These are phyloP conservation scores for Mycena sanguinolenta DNA, from an alignment of 768 basidiomycete genomes.

Conservation along the genomic window DNA sequence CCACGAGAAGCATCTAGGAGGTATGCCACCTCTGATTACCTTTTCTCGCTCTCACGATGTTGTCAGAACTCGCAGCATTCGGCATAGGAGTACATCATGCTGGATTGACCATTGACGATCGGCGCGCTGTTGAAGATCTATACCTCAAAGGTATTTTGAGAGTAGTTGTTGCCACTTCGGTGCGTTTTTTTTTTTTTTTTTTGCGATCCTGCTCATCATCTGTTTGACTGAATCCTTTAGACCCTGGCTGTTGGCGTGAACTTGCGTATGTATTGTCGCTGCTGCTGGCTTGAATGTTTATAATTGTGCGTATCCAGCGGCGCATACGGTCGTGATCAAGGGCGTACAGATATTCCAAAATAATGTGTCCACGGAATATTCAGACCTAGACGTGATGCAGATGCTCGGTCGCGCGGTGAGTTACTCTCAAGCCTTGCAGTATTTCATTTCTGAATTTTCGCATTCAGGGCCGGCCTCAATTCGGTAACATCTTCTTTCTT, in stretches of 20 bases:
- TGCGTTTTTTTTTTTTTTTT: constrained; percentile 61
- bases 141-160: constrained; percentile 75
- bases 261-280: constrained; percentile 70
- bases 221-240: constrained; percentile 53
- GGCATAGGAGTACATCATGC: constrained; percentile 96
- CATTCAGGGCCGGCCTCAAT: constrained; percentile 87
- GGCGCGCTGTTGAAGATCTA: constrained; percentile 78
- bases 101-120: constrained; percentile 81
- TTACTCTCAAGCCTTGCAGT: neutral
- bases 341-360: constrained; percentile 88
- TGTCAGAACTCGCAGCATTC: constrained; percentile 68
- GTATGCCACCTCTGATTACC: constrained; percentile 47
- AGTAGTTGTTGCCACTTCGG: constrained; percentile 87
- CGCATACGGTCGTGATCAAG: constrained; percentile 93
- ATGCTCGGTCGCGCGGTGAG: constrained; percentile 95
- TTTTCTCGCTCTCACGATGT: constrained; percentile 31
- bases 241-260: constrained; percentile 98
- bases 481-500: constrained; percentile 62
- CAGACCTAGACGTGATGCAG: constrained; percentile 93
- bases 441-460: neutral
- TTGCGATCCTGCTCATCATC: neutral
- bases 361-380: constrained; percentile 81
- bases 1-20: constrained; percentile 75
- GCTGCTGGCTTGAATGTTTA: neutral
- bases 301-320: constrained; percentile 64